Evolutionary conservation across 2,329 filamentous ascomycete species (phyloP), one percentile per base, ranked within the genome.

Genomic region (Rhexocercosporidium sp.): DNA sequence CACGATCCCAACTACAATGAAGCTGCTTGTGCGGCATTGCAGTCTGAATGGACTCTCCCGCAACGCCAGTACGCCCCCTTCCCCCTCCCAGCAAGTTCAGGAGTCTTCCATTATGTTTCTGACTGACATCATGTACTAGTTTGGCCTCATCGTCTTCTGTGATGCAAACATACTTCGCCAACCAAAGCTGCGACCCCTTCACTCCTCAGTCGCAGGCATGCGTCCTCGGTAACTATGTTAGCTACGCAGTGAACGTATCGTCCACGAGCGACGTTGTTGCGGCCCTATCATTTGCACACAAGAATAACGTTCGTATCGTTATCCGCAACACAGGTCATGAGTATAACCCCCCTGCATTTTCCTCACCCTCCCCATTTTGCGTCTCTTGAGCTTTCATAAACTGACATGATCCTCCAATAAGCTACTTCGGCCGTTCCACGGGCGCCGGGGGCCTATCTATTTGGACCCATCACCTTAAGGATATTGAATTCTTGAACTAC

Each of bases 271-370:
- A 77, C 59, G 67, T 78, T n/a, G 59, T 62, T 27, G 75, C 79
- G 16, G 80, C 77, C 5, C 69, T 82, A 14, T 69, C 72, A 3
- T 82, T 82, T 66, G 80, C 79, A 7, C 66, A 66, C 53, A 65
- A 66, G 49, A 69, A 78, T n/a, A 80, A 81, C 53, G 74, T 84
- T 56, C 78, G 82, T 0, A 75, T 83, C 3, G 79, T 81, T 34
- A 81, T 88, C 67, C 82, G 83, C 67, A 87, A 87, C 70, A 88
- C 85, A 0, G 86, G 85, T 1, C 86, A 88, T 72, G 85, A 87
- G 67, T 80, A 76, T 64, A 68, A 31, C 29, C 29, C 29, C 29
- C 29, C 29, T n/a, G n/a, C 29, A 31, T 31, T 31, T 31, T 31
- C 29, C 29, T 31, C 29, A 4, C 29, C 29, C 29, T 31, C 29